Base-by-base conservation (phyloP, 2,329 filamentous ascomycete genomes). In the Ophiognomonia clavigignenti-juglandacearum region DNA sequence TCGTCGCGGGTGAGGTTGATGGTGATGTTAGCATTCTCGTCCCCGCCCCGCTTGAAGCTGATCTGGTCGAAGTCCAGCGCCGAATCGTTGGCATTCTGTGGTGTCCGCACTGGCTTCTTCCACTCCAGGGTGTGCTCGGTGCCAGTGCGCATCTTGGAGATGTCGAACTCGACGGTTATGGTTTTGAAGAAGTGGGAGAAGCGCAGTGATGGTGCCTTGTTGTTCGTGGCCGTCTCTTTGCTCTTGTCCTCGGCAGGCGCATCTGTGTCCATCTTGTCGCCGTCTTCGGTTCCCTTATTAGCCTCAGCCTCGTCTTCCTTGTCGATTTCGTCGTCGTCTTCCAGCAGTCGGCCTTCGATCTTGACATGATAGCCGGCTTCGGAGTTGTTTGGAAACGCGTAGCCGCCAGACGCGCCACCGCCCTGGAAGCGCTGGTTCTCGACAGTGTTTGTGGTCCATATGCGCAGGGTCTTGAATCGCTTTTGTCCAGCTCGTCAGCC, bases 361-460 rank as follows among this genome's bases (percentile, higher is more conserved):
- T 91, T 95, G 56, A 98, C 88, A 48, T 85, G 82, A 64, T 91
- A 98, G 10, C 84, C 86, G 3, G 88, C 86, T 57, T 90, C 85
- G 56, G 79, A 76, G 53, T 82, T 88, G 43, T 83, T 82, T 44
- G 82, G 83, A 60, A 95, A 91, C 61, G 95, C 90, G 55, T 93
- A 93, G 29, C 80, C 80, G 61, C 92, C 84, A 10, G 84, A 77
- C 51, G 84, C 83, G 51, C 73, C 74, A 57, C 75, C 80, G 32
- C 75, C 77, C 68, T 98, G 93, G 93, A 93, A 97, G 26, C 86
- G 84, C 68, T 98, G 93, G 61, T 93, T 88, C 65, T 96, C 89
- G 27, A 85, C 89, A 1, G 90, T 96, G 67, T 98, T 98, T 59
- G 83, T 91, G 59, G 98, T 84, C 90, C 90, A 97, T 54, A 98